These are phyloP conservation scores for Lumnitzera littorea DNA, from an alignment of 345 rosid genomes.

Conservation along the genomic window DNA sequence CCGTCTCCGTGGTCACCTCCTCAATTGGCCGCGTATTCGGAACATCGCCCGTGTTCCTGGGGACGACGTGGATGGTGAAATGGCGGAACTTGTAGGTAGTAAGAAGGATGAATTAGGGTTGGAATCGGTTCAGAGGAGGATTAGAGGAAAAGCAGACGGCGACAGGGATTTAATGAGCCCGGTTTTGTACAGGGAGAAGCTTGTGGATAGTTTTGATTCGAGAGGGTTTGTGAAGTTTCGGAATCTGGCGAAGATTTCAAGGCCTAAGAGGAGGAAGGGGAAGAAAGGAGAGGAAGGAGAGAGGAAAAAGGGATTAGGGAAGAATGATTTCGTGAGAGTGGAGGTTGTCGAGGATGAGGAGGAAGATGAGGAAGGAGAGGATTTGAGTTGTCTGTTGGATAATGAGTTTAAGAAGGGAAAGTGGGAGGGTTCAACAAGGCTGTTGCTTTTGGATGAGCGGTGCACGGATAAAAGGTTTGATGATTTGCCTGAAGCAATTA, in stretches of 20 bases:
- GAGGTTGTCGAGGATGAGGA: conserved; percentile 48
- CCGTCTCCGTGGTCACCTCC: conserved; percentile 78
- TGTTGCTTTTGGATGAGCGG: conserved; percentile 82
- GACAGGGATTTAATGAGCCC: conserved; percentile 44
- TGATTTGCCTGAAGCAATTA: conserved; percentile 77
- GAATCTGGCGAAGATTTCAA: conserved; percentile 71
- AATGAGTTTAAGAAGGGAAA: conserved; percentile 49
- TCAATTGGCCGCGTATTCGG: conserved; percentile 74
- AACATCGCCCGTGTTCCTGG: conserved; percentile 78
- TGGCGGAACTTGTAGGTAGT: conserved; percentile 24
- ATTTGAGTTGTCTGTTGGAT: conserved; percentile 63
- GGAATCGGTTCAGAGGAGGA: conserved; percentile 33
- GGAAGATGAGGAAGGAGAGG: conserved; percentile 27
- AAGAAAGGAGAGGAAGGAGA: conserved; percentile 25
- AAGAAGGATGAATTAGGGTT: conserved; percentile 12
- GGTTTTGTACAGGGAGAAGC: conserved; percentile 58
- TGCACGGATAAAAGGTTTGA: conserved; percentile 38
- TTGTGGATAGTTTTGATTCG: conserved; percentile 51
- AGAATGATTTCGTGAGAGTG: conserved; percentile 39
- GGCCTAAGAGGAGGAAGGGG: conserved; percentile 53
- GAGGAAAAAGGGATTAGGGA: conserved; percentile 23
- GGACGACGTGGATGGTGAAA: conserved; percentile 56
- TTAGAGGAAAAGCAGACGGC: conserved; percentile 36
- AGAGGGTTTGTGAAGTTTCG: conserved; percentile 64
- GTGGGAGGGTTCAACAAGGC: conserved; percentile 83